phyloP scores from a whole-genome alignment of 2,329 filamentous ascomycete genomes.

The Akanthomyces muscarius region DNA sequence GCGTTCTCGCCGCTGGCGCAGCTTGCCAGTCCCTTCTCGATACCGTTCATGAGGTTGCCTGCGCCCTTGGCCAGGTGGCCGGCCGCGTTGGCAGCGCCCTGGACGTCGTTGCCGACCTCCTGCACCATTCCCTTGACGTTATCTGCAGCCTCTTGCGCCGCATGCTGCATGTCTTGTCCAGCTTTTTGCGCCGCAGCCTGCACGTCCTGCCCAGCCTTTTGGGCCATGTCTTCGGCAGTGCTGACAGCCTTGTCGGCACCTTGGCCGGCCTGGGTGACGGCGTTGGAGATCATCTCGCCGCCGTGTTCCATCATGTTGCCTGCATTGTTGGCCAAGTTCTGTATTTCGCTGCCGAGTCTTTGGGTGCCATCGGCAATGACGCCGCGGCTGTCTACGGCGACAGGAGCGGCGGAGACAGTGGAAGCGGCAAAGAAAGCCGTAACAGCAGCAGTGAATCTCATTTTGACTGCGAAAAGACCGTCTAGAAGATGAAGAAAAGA shows the following conservation, averaged over 20 bases:
- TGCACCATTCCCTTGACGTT: neutral
- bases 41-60: neutral
- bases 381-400: neutral
- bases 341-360: neutral
- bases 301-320: constrained; percentile 5
- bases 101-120: neutral
- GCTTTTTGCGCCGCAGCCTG: neutral
- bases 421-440: neutral
- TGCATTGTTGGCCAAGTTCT: neutral
- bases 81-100: neutral
- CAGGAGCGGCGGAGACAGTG: neutral
- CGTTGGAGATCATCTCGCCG: neutral
- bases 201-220: neutral
- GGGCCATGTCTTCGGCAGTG: neutral
- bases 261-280: neutral
- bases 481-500: neutral
- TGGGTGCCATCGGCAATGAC: neutral
- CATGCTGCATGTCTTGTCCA: neutral
- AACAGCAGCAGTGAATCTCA: neutral
- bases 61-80: constrained; percentile 11
- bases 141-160: neutral
- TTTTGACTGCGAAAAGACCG: neutral
- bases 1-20: constrained; percentile 5
- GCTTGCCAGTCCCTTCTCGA: neutral
- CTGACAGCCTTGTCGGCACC: constrained; percentile 3